These are phyloP conservation scores for Bromus sterilis DNA, from an alignment of 176 grass and related monocot genomes.

Conservation along the genomic window DNA sequence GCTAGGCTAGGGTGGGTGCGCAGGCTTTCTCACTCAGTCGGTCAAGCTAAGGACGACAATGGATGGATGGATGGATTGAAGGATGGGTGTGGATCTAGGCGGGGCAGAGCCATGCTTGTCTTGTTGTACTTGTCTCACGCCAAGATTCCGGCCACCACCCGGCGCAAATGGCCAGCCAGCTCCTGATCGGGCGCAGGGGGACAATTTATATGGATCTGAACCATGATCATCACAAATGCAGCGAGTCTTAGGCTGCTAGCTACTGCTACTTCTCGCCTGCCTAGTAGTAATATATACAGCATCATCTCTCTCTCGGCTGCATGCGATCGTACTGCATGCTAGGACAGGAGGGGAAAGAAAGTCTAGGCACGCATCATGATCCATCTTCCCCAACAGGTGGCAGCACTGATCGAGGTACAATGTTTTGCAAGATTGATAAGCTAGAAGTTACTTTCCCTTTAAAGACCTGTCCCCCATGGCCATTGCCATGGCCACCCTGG, in stretches of 20 bases:
- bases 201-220: conserved; percentile 55
- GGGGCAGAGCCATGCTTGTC: conserved; percentile 11
- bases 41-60: conserved; percentile 19
- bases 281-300: neutral
- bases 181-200: conserved; percentile 26
- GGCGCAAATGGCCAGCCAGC: neutral
- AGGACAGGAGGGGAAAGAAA: conserved; percentile 7
- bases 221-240: conserved; percentile 5
- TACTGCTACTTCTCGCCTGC: neutral
- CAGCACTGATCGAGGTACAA: neutral
- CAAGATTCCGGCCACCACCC: conserved; percentile 36
- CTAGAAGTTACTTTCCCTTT: conserved; percentile 26
- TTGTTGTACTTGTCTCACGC: conserved; percentile 37
- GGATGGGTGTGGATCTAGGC: neutral
- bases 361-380: conserved; percentile 34
- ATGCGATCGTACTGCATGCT: neutral
- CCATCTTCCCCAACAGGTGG: neutral
- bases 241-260: neutral
- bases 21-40: conserved; percentile 25
- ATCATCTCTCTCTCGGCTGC: neutral
- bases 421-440: conserved; percentile 5
- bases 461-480: conserved; percentile 14
- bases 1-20: neutral
- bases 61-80: neutral
- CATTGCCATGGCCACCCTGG: neutral